Base-by-base conservation (phyloP, 1,284 basidiomycete species). In the Ustilago trichophora region DNA sequence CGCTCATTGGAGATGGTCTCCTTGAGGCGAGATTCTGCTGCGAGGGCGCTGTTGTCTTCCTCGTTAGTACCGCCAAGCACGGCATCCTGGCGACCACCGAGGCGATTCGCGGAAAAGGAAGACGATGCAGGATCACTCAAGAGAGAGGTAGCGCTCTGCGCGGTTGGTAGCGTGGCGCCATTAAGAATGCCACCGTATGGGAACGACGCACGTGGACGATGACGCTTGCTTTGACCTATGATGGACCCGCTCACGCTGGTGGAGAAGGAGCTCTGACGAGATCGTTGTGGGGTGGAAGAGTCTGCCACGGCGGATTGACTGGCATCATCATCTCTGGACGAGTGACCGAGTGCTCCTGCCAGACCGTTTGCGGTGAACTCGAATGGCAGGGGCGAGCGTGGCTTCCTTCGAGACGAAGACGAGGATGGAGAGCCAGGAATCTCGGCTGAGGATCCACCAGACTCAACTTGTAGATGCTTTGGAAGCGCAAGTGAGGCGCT, bases 231-330 rank as follows among this genome's bases (percentile, higher is more conserved):
- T 4, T 41, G 38, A 15, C 48, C 52, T 10, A 27, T 26, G 6
- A 60, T 34, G 8, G 64, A 60, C 1, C 53, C 49, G 19, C 57
- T 62, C 22, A 73, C 57, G 65, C 64, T 22, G 47, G 70, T 50
- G 35, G 71, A 53, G 62, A 72, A 47, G 53, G 77, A 58, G 47
- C 62, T 63, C 45, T 52, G 56, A 29, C 76, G 54, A 38, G 71
- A 46, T 19, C 65, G 25, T 48, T 74, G 25, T n/a, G 56, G 43
- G 35, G 44, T 47, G 33, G 38, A 57, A 11, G 60, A 57, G 25
- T 64, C 54, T 11, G 49, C 54, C 2, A 64, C 10, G 12, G 41
- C 50, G 19, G 54, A 57, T 15, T 49, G 45, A 26, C 36, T 43
- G 1, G 38, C 18, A 21, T 57, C 58, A 37, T 64, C 45, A 16